These are phyloP conservation scores for Solanum chilense DNA, from an alignment of 257 asterid species.

Conservation along the genomic window DNA sequence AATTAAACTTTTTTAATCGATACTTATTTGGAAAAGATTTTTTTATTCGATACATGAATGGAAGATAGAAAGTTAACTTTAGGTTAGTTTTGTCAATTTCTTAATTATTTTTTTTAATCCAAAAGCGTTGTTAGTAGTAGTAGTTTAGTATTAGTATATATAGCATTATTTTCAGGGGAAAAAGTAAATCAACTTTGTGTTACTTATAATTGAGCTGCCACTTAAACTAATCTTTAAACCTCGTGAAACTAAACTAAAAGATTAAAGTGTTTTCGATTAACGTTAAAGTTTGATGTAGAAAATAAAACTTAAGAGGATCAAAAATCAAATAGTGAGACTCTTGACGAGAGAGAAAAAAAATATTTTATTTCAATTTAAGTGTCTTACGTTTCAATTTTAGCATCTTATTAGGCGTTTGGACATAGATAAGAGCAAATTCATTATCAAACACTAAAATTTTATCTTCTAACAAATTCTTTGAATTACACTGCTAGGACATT, in stretches of 20 bases:
- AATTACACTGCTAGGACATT: not conserved
- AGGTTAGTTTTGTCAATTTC: not conserved
- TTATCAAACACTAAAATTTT: not conserved
- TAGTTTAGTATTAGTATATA: not conserved
- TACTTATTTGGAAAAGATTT: no score
- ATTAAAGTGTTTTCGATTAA: slow-evolving; percentile 11
- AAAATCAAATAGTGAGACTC: not conserved
- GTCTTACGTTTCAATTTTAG: not conserved
- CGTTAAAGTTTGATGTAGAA: slow-evolving; percentile 1
- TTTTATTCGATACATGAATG: not conserved
- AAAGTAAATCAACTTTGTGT: slow-evolving; percentile 52
- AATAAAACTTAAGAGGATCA: not conserved
- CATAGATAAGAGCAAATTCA: not conserved
- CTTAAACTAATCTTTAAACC: slow-evolving; percentile 4
- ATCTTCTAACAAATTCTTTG: not conserved
- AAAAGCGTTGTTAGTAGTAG: not conserved
- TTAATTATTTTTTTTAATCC: not conserved
- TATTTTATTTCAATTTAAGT: no score
- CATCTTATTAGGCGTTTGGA: not conserved
- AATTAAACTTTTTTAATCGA: no score
- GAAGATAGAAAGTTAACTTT: not conserved
- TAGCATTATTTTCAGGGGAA: not conserved
- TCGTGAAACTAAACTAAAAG: slow-evolving; percentile 3
- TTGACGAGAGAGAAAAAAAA: not conserved
- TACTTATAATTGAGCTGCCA: slow-evolving; percentile 16